A percentile compares a stretch with the other conserved stretches of the same genome.
Conservation (phyloP, 75 land plant genomes). For the Picea glauca region DNA sequence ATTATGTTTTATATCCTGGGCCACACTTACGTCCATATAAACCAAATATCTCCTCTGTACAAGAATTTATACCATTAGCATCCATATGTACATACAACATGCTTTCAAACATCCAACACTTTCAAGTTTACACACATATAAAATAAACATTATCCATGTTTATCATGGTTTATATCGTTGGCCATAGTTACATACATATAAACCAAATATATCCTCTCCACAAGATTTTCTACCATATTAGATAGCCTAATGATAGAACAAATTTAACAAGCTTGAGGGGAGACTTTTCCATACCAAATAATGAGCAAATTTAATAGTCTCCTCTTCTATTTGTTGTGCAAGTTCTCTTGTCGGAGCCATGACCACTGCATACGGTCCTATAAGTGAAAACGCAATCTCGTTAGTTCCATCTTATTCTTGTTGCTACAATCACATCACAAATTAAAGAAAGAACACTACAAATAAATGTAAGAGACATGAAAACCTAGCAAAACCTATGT, state of each 20-base stretch:
- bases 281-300: conserved; percentile 41
- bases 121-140: too few relatives aligned
- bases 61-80: not conserved
- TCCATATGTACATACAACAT: too few relatives aligned
- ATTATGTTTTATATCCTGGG: not conserved
- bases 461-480: too few relatives aligned
- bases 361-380: conserved; percentile 98
- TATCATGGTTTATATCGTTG: not conserved
- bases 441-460: too few relatives aligned
- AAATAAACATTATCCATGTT: too few relatives aligned
- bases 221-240: not conserved
- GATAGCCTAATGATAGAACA: not conserved
- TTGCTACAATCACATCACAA: not conserved
- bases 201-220: not conserved
- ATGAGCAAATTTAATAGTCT: conserved; percentile 96
- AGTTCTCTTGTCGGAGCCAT: conserved; percentile 99
- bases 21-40: not conserved
- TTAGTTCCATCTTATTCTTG: too few relatives aligned
- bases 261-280: not conserved
- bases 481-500: too few relatives aligned
- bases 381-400: not conserved
- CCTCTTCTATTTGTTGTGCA: conserved; percentile 99
- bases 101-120: too few relatives aligned
- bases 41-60: not conserved
- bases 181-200: not conserved